Base-by-base conservation (phyloP, 2,329 filamentous ascomycete species). In the Aureobasidium sp. region DNA sequence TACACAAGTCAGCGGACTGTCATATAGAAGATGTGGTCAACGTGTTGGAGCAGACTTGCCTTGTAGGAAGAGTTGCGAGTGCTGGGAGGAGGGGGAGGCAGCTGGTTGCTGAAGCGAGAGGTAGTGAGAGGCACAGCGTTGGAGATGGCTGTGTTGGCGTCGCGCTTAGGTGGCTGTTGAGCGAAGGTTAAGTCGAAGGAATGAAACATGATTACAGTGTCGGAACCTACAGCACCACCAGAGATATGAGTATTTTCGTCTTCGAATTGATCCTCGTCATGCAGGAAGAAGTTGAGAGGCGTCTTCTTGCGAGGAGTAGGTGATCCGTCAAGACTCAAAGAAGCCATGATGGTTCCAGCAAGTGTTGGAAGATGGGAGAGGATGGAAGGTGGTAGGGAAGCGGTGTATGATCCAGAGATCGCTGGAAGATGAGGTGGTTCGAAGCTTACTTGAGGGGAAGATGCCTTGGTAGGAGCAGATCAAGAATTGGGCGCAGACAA, bases 231-330 rank as follows among this genome's bases (percentile, higher is more conserved):
- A 50, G 33, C 43, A 33, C 55, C 35, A 27, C 43, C 45, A 35
- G 40, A 47, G 9, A 47, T 42, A 25, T 59, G 55, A 50, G 55
- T 27, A 13, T 47, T 47, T 23, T 50, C 57, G 46, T 60, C 46
- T 37, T 60, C 57, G 25, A 49, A 40, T 25, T 27, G 35, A 23
- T 51, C 53, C 25, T 60, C 57, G 29, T 57, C n/a, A 46, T 42
- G 49, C 25, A 62, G 37, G 13, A 61, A 35, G 54, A 71, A 71
- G 60, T 69, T 67, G 45, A 63, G 38, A 31, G 65, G 47, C 43
- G 65, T 66, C 62, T 46, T 62, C 63, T 75, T 75, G 67, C 73
- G 73, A 31, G 73, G 74, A 37, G 73, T 74, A 31, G 74, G 73
- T 54, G 74, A 75, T 27, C 73, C 73, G 64, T 74, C 71, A 61